Conservation (phyloP, 2,329 filamentous ascomycete genomes). For the Sarocladium strictum region DNA sequence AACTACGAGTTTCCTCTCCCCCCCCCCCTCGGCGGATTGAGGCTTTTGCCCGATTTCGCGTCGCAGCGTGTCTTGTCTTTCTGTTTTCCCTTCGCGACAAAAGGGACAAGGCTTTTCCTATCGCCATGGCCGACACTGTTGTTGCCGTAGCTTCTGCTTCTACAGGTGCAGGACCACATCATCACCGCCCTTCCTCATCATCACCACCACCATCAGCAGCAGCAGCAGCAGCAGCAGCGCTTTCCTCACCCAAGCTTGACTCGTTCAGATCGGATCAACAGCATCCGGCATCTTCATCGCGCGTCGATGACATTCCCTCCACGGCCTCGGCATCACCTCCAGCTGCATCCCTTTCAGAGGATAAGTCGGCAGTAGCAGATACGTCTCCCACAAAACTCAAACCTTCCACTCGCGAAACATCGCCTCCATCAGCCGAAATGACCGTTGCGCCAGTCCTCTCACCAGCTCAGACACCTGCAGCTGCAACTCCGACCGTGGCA, state of each 20-base stretch:
- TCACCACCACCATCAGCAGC: background rate
- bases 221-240: background rate
- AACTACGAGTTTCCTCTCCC: background rate
- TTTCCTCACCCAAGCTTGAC: background rate
- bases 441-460: conserved; percentile 19
- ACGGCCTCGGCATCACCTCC: background rate
- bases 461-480: conserved; percentile 17
- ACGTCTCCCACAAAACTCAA: no score
- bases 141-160: background rate
- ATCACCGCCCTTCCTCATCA: background rate
- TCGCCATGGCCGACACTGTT: conserved; percentile 1
- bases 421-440: conserved; percentile 19
- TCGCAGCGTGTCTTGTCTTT: background rate
- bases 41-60: background rate
- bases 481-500: conserved; percentile 14
- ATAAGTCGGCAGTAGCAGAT: background rate
- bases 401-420: conserved; percentile 18
- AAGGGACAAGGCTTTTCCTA: background rate
- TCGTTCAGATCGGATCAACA: background rate
- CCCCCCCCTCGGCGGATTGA: background rate
- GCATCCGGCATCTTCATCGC: background rate
- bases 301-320: background rate
- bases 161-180: background rate
- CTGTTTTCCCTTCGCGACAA: background rate
- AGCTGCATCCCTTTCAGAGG: background rate